Conservation (phyloP, 2,329 filamentous ascomycete species). For the Pseudogymnoascus sp. region DNA sequence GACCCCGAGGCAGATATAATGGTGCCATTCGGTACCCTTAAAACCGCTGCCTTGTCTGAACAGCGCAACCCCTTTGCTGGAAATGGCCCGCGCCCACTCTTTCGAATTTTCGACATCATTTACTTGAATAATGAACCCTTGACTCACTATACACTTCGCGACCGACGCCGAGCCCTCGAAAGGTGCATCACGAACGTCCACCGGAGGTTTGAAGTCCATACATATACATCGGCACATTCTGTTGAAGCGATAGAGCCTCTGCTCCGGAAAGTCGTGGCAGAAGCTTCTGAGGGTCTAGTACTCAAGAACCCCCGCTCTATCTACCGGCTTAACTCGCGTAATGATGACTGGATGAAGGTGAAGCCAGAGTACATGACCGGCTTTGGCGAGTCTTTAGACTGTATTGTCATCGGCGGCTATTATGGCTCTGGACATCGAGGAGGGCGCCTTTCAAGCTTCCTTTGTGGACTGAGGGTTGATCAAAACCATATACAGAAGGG, state of each 20-base stretch:
- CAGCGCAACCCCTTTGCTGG: slow-evolving; percentile 61
- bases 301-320: slow-evolving; percentile 85
- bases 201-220: slow-evolving; percentile 75
- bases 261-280: slow-evolving; percentile 74
- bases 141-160: slow-evolving; percentile 73
- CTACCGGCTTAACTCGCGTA: slow-evolving; percentile 81
- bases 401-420: slow-evolving; percentile 83
- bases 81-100: slow-evolving; percentile 62
- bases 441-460: slow-evolving; percentile 72
- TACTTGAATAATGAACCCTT: slow-evolving; percentile 75
- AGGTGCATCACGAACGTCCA: slow-evolving; percentile 61
- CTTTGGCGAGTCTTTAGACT: slow-evolving; percentile 88
- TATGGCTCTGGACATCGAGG: slow-evolving; percentile 83
- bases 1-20: slow-evolving; percentile 77
- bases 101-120: slow-evolving; percentile 83
- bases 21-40: slow-evolving; percentile 84
- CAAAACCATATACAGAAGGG: slow-evolving; percentile 51
- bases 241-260: slow-evolving; percentile 68
- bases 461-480: slow-evolving; percentile 79
- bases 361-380: slow-evolving; percentile 98
- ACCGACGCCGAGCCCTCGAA: slow-evolving; percentile 68
- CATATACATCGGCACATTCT: slow-evolving; percentile 56
- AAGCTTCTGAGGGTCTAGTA: slow-evolving; percentile 82
- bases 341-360: slow-evolving; percentile 96
- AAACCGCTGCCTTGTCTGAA: slow-evolving; percentile 77